phyloP scores from a whole-genome alignment of 83 land plant species.

The Diphasiastrum complanatum region DNA sequence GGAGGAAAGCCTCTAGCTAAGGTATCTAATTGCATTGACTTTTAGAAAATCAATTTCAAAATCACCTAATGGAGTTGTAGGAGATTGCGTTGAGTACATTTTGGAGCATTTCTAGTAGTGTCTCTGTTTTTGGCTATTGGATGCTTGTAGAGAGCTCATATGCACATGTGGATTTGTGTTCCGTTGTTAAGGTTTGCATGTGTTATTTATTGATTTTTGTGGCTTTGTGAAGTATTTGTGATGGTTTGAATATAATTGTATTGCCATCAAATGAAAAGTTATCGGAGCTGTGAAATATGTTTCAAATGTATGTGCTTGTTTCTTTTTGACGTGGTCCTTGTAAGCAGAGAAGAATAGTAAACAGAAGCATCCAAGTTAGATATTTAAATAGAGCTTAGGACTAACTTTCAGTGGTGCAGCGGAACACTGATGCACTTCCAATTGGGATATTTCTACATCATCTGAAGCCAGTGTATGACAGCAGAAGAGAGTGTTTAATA shows the following conservation, averaged over 20 bases:
- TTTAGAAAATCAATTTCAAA: not conserved
- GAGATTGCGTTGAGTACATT: not conserved
- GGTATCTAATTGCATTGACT: not conserved
- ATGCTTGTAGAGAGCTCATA: too few relatives aligned
- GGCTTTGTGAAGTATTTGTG: too few relatives aligned
- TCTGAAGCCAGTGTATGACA: conserved; percentile 9
- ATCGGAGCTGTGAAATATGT: too few relatives aligned
- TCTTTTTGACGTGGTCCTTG: too few relatives aligned
- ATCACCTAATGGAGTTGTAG: not conserved
- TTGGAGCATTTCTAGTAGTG: not conserved
- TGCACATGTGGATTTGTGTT: too few relatives aligned
- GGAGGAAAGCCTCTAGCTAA: conserved; percentile 18
- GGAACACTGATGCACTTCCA: conserved; percentile 19
- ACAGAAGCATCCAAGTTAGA: not conserved
- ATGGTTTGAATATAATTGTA: too few relatives aligned
- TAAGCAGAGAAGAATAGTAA: too few relatives aligned
- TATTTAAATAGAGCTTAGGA: not conserved
- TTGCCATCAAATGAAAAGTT: too few relatives aligned
- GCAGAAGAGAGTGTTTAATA: not conserved
- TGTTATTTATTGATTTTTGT: too few relatives aligned
- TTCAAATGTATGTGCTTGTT: too few relatives aligned
- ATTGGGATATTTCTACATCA: conserved; percentile 25
- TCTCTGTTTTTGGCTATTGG: not conserved
- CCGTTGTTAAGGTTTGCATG: too few relatives aligned
- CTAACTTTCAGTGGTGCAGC: conserved; percentile 9